phyloP scores from a whole-genome alignment of 192 early-diverging fungal genomes.

The Podila verticillata region DNA sequence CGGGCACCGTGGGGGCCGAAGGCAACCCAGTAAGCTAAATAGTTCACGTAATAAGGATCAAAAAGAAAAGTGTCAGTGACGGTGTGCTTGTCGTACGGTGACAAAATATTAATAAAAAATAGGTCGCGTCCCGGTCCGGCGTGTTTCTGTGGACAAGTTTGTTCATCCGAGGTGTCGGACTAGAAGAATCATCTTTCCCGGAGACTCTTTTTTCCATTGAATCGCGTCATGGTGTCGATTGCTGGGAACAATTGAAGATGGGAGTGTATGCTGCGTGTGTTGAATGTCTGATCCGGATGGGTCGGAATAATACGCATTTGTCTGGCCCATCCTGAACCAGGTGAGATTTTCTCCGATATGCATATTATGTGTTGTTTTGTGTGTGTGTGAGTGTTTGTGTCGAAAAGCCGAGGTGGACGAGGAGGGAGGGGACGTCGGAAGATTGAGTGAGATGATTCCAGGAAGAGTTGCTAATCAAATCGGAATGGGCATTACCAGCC shows the following conservation, averaged over 20 bases:
- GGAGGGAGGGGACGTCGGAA: too few relatives aligned
- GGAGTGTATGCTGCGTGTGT: not conserved
- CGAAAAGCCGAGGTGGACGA: too few relatives aligned
- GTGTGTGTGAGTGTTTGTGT: not conserved
- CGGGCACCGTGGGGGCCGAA: constrained; percentile 95
- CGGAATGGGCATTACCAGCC: constrained; percentile 67
- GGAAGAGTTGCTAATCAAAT: not conserved
- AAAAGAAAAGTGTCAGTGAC: not conserved
- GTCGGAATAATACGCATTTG: constrained; percentile 1
- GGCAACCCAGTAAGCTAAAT: constrained; percentile 90
- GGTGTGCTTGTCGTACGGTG: not conserved
- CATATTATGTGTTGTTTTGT: not conserved
- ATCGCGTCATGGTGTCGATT: too few relatives aligned
- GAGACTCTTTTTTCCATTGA: not conserved
- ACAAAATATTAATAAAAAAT: constrained; percentile 2
- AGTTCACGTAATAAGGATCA: not conserved
- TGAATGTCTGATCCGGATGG: not conserved
- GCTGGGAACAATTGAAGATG: too few relatives aligned
- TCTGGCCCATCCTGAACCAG: not conserved
- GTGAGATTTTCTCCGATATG: constrained; percentile 6
- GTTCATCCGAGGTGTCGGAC: not conserved
- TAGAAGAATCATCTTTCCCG: not conserved
- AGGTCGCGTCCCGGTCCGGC: too few relatives aligned
- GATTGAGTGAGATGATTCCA: not conserved
- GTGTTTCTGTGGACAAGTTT: too few relatives aligned